Evolutionary conservation across 495 filamentous ascomycete genomes (phyloP).

Genomic region (Lentithecium fluviatile): DNA sequence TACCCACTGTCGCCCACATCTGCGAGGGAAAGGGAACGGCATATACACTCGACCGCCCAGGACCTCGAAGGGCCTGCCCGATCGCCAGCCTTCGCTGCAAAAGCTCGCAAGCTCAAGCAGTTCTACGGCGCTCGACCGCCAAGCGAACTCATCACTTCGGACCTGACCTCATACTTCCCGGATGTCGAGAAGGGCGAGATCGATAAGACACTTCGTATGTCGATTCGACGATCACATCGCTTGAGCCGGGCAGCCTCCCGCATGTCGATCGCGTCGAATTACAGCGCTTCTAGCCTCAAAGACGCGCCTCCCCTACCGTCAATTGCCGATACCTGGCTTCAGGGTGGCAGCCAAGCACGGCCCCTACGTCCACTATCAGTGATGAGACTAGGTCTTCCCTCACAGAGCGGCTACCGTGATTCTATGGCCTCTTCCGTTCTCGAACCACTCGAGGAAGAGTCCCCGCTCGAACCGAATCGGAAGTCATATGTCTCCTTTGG

Average conservation of each 20-base stretch:
- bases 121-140: constrained; percentile 93
- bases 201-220: constrained; percentile 87
- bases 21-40: constrained; percentile 58
- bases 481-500: constrained; percentile 93
- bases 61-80: constrained; percentile 59
- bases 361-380: constrained; percentile 62
- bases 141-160: constrained; percentile 94
- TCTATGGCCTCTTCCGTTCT: constrained; percentile 85
- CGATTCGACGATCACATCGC: constrained; percentile 81
- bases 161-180: constrained; percentile 94
- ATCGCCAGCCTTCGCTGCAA: constrained; percentile 47
- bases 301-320: constrained; percentile 92
- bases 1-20: constrained; percentile 76
- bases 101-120: constrained; percentile 59
- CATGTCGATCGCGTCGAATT: constrained; percentile 88
- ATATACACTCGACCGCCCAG: constrained; percentile 60
- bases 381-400: constrained; percentile 57
- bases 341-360: constrained; percentile 51
- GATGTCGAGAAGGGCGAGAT: constrained; percentile 90
- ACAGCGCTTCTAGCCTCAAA: constrained; percentile 85
- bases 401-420: constrained; percentile 67
- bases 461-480: constrained; percentile 80
- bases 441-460: constrained; percentile 88
- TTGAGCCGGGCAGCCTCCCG: constrained; percentile 89
- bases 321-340: constrained; percentile 91